phyloP scores from a whole-genome alignment of 192 early-diverging fungal genomes.

The Dissophora ornata region DNA sequence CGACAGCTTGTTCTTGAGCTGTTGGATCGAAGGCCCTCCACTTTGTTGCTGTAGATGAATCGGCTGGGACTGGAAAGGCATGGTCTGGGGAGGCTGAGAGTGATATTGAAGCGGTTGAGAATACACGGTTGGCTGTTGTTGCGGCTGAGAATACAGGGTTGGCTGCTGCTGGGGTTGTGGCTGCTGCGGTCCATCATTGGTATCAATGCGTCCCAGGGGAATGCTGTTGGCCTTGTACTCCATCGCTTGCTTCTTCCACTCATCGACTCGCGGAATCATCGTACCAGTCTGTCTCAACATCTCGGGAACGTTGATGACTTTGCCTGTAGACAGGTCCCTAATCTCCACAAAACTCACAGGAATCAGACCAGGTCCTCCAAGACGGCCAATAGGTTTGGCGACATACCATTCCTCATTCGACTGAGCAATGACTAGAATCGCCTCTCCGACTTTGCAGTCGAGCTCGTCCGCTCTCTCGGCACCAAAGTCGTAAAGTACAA shows the following conservation, averaged over 20 bases:
- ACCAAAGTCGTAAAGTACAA: constrained; percentile 79
- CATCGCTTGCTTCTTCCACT: constrained; percentile 71
- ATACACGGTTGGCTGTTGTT: constrained; percentile 1
- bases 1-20: constrained; percentile 38
- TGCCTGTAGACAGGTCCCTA: constrained; percentile 73
- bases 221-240: constrained; percentile 65
- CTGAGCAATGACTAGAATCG: constrained; percentile 81
- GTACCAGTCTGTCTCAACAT: constrained; percentile 68
- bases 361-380: constrained; percentile 76
- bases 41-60: constrained; percentile 14
- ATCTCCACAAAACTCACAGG: constrained; percentile 83
- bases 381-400: constrained; percentile 72
- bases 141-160: constrained; percentile 6
- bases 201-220: constrained; percentile 58
- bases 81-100: background rate
- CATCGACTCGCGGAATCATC: constrained; percentile 71
- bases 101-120: constrained; percentile 1
- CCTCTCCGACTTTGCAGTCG: constrained; percentile 74
- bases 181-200: constrained; percentile 12
- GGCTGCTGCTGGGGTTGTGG: constrained; percentile 23
- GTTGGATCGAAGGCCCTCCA: constrained; percentile 23
- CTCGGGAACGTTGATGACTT: constrained; percentile 72
- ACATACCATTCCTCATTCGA: constrained; percentile 84
- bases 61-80: constrained; percentile 11
- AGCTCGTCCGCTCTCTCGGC: constrained; percentile 80